These are phyloP conservation scores for Eucalyptus curtisii DNA, from an alignment of 345 rosid genomes.

Conservation along the genomic window DNA sequence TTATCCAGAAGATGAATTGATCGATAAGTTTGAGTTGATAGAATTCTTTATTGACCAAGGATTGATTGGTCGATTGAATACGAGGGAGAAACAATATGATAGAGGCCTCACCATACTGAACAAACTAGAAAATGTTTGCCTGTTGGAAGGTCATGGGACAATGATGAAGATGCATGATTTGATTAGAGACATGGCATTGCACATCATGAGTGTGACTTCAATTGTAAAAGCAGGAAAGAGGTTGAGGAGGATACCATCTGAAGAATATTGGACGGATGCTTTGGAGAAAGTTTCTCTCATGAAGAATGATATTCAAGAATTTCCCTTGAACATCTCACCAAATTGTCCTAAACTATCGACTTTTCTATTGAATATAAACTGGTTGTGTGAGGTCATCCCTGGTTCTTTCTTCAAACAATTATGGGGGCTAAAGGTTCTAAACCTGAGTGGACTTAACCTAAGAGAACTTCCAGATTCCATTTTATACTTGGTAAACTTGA, in stretches of 20 bases:
- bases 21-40: neutral
- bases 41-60: constrained; percentile 6
- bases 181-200: constrained; percentile 13
- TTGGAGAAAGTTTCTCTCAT: neutral
- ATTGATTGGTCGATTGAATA: neutral
- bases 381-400: too few relatives aligned
- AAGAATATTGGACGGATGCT: neutral
- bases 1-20: neutral
- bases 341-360: neutral
- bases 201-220: neutral
- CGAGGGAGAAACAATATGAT: neutral
- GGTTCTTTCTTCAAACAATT: too few relatives aligned
- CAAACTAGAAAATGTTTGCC: constrained; percentile 1
- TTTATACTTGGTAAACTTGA: too few relatives aligned
- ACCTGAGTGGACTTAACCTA: fast-evolving
- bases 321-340: neutral
- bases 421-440: too few relatives aligned
- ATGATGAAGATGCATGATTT: constrained; percentile 9
- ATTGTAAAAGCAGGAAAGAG: neutral
- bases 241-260: neutral
- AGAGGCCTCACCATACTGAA: constrained; percentile 1
- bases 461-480: too few relatives aligned
- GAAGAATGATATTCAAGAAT: neutral
- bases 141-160: neutral
- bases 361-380: neutral